Percentiles rank a stretch among this genome's conserved stretches.
Conservation (phyloP, 345 rosid species). For the Garcia nutans region DNA sequence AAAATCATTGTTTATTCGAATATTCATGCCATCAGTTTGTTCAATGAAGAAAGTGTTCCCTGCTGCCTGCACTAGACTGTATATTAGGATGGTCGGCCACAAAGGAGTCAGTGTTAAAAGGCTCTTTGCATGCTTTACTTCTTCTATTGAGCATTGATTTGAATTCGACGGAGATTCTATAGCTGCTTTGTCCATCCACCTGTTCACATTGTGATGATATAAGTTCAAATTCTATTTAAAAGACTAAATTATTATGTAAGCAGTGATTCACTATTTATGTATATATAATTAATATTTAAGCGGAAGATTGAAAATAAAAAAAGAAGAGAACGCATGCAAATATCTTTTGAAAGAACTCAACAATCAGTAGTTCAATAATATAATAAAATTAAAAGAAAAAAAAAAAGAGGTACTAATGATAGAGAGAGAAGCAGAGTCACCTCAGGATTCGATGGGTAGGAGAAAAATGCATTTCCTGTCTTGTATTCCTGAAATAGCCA, state of each 20-base stretch:
- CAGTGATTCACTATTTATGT: no score
- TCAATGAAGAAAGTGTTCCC: conserved; percentile 9
- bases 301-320: no score
- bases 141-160: background rate
- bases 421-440: background rate
- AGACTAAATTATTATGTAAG: no score
- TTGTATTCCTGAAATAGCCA: no score
- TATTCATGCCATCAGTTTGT: background rate
- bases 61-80: conserved; percentile 1
- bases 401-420: no score
- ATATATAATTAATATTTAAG: no score
- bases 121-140: conserved; percentile 5
- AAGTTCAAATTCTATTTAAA: no score
- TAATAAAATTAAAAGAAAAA: no score
- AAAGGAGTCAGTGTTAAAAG: conserved; percentile 1
- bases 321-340: no score
- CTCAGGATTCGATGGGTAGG: background rate
- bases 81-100: conserved; percentile 10
- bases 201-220: background rate
- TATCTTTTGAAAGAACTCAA: no score
- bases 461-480: background rate
- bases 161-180: background rate
- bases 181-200: conserved; percentile 7
- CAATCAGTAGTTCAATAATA: no score
- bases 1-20: background rate